These are phyloP conservation scores for Xylaria sp. DNA, from an alignment of 2,329 filamentous ascomycete species.

Conservation along the genomic window DNA sequence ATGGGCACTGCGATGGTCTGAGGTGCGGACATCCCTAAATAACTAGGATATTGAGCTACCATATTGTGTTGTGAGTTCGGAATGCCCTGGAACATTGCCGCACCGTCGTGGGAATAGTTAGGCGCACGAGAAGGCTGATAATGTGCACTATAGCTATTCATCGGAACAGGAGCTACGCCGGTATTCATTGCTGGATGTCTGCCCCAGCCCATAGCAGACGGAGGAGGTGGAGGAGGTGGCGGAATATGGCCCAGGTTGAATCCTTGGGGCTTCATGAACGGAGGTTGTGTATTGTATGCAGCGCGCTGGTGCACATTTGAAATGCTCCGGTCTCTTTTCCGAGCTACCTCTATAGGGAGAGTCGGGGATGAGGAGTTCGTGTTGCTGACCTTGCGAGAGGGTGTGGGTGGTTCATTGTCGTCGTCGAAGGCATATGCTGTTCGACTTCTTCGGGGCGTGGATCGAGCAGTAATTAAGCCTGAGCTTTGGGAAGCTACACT, in stretches of 20 bases:
- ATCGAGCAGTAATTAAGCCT: constrained; percentile 30
- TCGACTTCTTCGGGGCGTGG: constrained; percentile 17
- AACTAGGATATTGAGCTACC: constrained; percentile 25
- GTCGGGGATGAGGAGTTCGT: constrained; percentile 27
- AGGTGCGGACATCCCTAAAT: constrained; percentile 16
- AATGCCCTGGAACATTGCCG: background rate
- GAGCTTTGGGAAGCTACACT: constrained; percentile 38
- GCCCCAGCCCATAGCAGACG: constrained; percentile 21
- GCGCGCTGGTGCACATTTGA: constrained; percentile 9
- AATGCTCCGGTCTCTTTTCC: background rate
- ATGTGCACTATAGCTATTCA: constrained; percentile 8
- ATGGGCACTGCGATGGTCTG: constrained; percentile 32
- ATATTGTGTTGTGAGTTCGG: constrained; percentile 22
- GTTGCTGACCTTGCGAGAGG: constrained; percentile 17
- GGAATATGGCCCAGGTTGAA: constrained; percentile 13
- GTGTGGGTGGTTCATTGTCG: background rate
- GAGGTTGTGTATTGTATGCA: background rate
- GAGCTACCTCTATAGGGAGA: constrained; percentile 20
- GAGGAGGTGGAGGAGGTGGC: constrained; percentile 24
- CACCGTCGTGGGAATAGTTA: constrained; percentile 10
- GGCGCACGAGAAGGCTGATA: constrained; percentile 10
- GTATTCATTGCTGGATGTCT: background rate
- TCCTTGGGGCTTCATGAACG: background rate
- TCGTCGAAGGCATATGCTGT: constrained; percentile 15
- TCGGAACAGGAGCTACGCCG: constrained; percentile 1